These are phyloP conservation scores for Serendipita sp. DNA, from an alignment of 768 basidiomycete genomes.

Conservation along the genomic window DNA sequence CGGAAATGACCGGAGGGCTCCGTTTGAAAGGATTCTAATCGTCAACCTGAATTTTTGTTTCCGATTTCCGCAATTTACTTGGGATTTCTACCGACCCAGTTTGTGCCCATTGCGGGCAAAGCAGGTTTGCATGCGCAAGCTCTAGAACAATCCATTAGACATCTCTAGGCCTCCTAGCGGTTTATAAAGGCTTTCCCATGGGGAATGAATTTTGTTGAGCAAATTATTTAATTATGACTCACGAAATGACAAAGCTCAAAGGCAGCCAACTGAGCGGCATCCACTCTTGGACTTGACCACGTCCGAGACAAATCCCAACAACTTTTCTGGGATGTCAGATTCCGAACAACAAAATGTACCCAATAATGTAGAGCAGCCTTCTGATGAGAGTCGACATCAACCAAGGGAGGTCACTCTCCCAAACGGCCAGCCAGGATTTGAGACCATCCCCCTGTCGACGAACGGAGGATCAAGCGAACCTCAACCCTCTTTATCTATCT, in stretches of 20 bases:
- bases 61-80: background rate
- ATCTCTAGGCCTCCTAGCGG: too few species aligned
- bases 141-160: too few species aligned
- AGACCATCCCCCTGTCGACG: background rate
- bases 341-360: background rate
- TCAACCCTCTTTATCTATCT: background rate
- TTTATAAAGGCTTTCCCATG: too few species aligned
- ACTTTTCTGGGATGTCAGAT: background rate
- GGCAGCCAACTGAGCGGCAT: too few species aligned
- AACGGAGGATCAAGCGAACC: background rate
- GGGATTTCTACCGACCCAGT: too few species aligned
- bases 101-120: too few species aligned
- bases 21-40: background rate
- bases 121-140: too few species aligned
- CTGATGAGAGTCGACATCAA: background rate
- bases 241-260: too few species aligned
- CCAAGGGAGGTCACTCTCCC: background rate
- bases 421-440: background rate
- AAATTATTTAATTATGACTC: too few species aligned
- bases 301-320: background rate
- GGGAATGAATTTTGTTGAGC: too few species aligned
- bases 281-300: constrained; percentile 1
- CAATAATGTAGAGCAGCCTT: too few species aligned
- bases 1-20: background rate
- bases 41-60: background rate